Evolutionary conservation across 2,329 filamentous ascomycete genomes (phyloP), one percentile per base, ranked within the genome.

Genomic region (Aquanectria penicillioides): DNA sequence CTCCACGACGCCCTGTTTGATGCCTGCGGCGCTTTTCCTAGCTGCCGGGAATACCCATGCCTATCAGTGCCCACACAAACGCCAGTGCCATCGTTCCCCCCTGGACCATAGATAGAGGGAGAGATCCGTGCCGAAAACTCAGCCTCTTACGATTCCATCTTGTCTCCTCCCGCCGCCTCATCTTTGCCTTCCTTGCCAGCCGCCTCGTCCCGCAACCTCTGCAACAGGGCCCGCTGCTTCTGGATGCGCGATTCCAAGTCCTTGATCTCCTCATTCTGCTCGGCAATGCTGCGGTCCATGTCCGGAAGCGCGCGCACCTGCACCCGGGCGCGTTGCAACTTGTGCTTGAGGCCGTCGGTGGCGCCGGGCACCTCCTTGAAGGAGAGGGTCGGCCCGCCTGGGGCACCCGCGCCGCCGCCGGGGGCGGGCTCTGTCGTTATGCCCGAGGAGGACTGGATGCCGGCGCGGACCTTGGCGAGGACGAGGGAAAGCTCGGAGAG

Each of bases 401-500:
- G 62, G 64, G 71, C 66, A 59, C 74, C 67, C 62, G 66, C 64
- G 67, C 70, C 65, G 67, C 66, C 76, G 31, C 68, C 69, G 55
- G 74, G 71, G 34, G 79, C 78, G 47, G 73, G 75, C 44, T 75
- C 77, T 6, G 74, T 73, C 38, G 76, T 75, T 44, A 78, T 71
- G 50, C 78, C 73, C 33, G 77, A 68, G 10, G 75, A 75, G 40
- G 77, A 73, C 70, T 79, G 67, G 67, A 80, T 76, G 13, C 79
- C 81, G 31, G 75, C 72, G 66, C 91, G 86, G 15, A 97, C 85
- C 47, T 91, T 91, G 65, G 87, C 82, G 61, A 97, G 87, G 66
- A 97, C 86, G 58, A 88, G 83, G 70, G 92, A 89, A 51, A 97
- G 86, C 70, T 93, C 88, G 22, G 93, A 92, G 51, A 97, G 85